Conservation (phyloP, 2,329 filamentous ascomycete species). For the Furcasterigmium sp. region DNA sequence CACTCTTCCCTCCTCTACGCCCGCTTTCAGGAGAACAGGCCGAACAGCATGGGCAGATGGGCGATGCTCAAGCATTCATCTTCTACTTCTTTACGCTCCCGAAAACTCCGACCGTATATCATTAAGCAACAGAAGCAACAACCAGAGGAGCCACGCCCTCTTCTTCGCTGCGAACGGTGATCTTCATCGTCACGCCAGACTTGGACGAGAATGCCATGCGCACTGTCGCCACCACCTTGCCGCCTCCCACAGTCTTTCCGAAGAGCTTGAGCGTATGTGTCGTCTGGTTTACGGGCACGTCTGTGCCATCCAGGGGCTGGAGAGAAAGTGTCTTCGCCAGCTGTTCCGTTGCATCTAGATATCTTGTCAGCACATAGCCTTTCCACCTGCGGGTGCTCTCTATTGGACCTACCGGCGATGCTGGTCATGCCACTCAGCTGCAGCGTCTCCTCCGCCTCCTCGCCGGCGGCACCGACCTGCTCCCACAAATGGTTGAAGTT, state of each 20-base stretch:
- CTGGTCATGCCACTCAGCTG: conserved; percentile 85
- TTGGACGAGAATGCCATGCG: conserved; percentile 93
- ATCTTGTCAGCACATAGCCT: conserved; percentile 10
- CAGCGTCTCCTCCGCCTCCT: conserved; percentile 87
- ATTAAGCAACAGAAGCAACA: conserved; percentile 75
- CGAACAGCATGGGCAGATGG: too few species aligned
- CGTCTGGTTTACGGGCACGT: conserved; percentile 80
- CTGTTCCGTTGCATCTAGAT: conserved; percentile 82
- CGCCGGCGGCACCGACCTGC: conserved; percentile 80
- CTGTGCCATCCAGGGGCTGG: conserved; percentile 90
- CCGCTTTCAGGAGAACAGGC: too few species aligned
- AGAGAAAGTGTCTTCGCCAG: conserved; percentile 81
- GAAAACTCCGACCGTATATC: conserved; percentile 10
- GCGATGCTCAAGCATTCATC: background rate
- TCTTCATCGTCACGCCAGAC: conserved; percentile 92
- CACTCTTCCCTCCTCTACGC: too few species aligned
- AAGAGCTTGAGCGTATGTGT: conserved; percentile 95
- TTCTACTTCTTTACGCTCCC: background rate
- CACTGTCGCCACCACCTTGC: conserved; percentile 79
- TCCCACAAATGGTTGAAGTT: conserved; percentile 97
- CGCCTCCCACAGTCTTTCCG: conserved; percentile 89
- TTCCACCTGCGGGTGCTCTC: background rate
- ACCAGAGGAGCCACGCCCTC: conserved; percentile 82
- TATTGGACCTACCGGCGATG: conserved; percentile 68
- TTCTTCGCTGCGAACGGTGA: conserved; percentile 87